Percentiles rank a stretch among this genome's conserved stretches.
phyloP scores from a whole-genome alignment of 176 grass and related monocot genomes.

The Otatea glauca region DNA sequence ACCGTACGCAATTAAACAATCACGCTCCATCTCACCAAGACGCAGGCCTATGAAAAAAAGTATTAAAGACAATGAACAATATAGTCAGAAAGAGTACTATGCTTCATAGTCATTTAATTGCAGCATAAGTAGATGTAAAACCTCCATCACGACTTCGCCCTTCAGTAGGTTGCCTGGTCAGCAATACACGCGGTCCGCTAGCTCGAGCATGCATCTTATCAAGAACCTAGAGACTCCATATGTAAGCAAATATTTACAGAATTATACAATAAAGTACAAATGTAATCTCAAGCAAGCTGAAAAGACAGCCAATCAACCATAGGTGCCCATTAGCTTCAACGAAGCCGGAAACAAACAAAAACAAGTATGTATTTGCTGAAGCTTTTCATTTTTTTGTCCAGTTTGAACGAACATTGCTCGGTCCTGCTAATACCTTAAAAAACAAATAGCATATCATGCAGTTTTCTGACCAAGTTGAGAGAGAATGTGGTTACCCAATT shows the following conservation, averaged over 20 bases:
- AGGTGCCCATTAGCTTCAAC: slow-evolving; percentile 22
- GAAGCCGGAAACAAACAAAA: neutral
- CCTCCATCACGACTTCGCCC: slow-evolving; percentile 94
- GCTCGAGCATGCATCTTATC: slow-evolving; percentile 99
- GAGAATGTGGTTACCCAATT: neutral
- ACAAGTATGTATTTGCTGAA: neutral
- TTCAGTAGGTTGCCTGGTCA: slow-evolving; percentile 95
- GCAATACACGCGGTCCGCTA: slow-evolving; percentile 69
- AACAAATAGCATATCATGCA: neutral
- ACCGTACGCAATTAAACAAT: slow-evolving; percentile 95
- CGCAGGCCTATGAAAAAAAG: slow-evolving; percentile 60
- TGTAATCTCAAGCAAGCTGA: slow-evolving; percentile 11
- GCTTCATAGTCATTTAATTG: neutral
- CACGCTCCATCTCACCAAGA: slow-evolving; percentile 98
- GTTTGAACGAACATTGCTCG: slow-evolving; percentile 21
- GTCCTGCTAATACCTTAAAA: neutral
- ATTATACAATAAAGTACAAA: neutral
- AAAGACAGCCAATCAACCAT: neutral
- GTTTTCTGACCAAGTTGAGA: neutral
- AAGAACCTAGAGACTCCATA: slow-evolving; percentile 62
- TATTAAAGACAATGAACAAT: neutral
- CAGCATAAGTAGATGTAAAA: slow-evolving; percentile 43
- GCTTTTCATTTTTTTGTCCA: neutral
- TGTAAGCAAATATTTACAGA: slow-evolving; percentile 35
- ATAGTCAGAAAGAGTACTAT: slow-evolving; percentile 21